phyloP scores from a whole-genome alignment of 2,329 filamentous ascomycete species.

The Tolypocladium cylindrosporum region DNA sequence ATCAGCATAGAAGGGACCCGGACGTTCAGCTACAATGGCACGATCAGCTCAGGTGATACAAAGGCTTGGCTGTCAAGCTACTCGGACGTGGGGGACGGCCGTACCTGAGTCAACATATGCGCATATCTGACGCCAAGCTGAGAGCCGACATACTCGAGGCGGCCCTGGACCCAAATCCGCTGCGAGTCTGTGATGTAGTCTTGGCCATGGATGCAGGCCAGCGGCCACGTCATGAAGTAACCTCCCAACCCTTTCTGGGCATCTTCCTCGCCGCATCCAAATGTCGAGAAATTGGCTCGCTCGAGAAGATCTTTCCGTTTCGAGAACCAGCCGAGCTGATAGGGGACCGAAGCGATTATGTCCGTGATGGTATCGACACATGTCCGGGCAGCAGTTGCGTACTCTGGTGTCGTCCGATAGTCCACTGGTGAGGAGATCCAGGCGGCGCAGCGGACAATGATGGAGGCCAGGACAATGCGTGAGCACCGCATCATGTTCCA shows the following conservation, averaged over 20 bases:
- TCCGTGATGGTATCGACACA: conserved; percentile 46
- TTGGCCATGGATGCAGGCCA: conserved; percentile 42
- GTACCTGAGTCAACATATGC: conserved; percentile 42
- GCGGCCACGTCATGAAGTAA: conserved; percentile 50
- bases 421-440: conserved; percentile 52
- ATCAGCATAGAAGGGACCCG: conserved; percentile 55
- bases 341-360: conserved; percentile 52
- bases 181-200: conserved; percentile 52
- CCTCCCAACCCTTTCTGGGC: conserved; percentile 44
- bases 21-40: conserved; percentile 37
- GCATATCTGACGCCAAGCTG: conserved; percentile 50
- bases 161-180: conserved; percentile 42
- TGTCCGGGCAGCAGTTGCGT: conserved; percentile 41
- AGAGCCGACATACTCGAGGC: conserved; percentile 43
- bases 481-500: conserved; percentile 46
- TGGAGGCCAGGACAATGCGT: conserved; percentile 43
- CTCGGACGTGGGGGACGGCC: not conserved
- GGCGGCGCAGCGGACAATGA: conserved; percentile 48
- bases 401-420: conserved; percentile 53
- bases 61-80: not conserved
- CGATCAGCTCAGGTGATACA: conserved; percentile 1
- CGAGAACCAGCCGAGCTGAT: conserved; percentile 49
- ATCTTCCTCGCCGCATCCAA: conserved; percentile 39
- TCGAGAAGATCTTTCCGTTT: conserved; percentile 30
- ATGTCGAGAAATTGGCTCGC: conserved; percentile 30